These are phyloP conservation scores for Uronychia binucleata DNA, from an alignment of 73 alveolate genomes.

Conservation along the genomic window DNA sequence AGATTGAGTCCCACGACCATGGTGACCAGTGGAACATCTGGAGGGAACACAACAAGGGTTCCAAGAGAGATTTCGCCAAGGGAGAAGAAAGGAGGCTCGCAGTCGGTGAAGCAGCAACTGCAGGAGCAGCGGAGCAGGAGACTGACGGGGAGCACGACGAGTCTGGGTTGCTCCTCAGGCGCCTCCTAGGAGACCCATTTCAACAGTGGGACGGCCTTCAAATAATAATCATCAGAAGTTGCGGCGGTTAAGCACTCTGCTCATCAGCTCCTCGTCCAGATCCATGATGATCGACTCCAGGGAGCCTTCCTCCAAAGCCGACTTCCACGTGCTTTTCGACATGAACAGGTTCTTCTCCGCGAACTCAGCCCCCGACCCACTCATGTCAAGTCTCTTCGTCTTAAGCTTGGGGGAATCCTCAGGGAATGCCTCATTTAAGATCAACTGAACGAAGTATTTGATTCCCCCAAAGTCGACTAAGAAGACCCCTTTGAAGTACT, in stretches of 20 bases:
- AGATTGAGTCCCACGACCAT: neutral
- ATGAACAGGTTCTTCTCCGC: neutral
- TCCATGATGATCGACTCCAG: neutral
- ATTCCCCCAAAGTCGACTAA: neutral
- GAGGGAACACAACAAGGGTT: neutral
- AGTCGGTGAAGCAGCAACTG: neutral
- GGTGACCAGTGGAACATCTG: neutral
- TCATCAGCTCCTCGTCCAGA: neutral
- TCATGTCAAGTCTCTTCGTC: neutral
- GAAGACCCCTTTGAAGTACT: neutral
- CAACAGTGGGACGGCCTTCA: too few relatives aligned
- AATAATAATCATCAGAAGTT: too few relatives aligned
- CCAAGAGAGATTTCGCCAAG: neutral
- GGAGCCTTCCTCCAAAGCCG: neutral
- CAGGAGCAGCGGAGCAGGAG: neutral
- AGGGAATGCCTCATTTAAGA: neutral
- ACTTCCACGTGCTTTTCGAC: neutral
- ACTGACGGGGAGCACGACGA: neutral
- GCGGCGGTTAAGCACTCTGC: neutral
- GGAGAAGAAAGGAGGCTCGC: neutral
- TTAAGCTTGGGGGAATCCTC: neutral
- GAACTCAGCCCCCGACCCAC: neutral
- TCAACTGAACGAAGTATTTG: neutral
- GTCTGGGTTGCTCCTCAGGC: too few relatives aligned
- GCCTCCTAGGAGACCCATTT: too few relatives aligned